Evolutionary conservation across 441 rosid species (phyloP).

Genomic region (Lepidium campestre): DNA sequence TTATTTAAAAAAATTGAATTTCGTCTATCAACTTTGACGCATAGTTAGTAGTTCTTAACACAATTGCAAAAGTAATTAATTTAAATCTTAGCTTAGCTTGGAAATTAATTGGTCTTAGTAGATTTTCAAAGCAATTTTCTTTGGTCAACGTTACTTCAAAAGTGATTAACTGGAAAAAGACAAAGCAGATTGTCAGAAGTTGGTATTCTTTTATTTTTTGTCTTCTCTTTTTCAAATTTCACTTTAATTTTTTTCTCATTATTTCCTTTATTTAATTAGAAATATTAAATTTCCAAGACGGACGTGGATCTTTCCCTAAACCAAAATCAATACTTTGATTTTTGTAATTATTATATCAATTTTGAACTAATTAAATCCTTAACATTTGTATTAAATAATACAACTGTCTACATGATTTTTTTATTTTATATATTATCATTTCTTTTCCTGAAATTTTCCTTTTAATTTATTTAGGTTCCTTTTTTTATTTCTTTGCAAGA

Average conservation of each 20-base stretch:
- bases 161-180: constrained; percentile 49
- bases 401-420: constrained; percentile 39
- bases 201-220: constrained; percentile 56
- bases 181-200: constrained; percentile 64
- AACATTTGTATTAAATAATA: constrained; percentile 41
- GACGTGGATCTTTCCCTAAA: constrained; percentile 93
- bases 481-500: constrained; percentile 43
- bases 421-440: constrained; percentile 34
- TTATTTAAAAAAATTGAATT: too few species aligned
- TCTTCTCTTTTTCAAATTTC: constrained; percentile 44
- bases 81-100: constrained; percentile 6
- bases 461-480: constrained; percentile 32
- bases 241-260: constrained; percentile 31
- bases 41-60: neutral
- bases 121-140: constrained; percentile 16
- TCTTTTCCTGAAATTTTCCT: constrained; percentile 31
- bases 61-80: neutral
- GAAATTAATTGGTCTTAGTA: constrained; percentile 12
- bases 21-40: neutral
- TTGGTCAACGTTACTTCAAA: constrained; percentile 29
- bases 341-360: constrained; percentile 65
- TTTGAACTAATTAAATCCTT: constrained; percentile 39
- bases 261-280: constrained; percentile 26
- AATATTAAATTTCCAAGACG: constrained; percentile 57
- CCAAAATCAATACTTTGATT: constrained; percentile 79